phyloP scores from a whole-genome alignment of 257 asterid genomes.

The Solanum clarkiae region DNA sequence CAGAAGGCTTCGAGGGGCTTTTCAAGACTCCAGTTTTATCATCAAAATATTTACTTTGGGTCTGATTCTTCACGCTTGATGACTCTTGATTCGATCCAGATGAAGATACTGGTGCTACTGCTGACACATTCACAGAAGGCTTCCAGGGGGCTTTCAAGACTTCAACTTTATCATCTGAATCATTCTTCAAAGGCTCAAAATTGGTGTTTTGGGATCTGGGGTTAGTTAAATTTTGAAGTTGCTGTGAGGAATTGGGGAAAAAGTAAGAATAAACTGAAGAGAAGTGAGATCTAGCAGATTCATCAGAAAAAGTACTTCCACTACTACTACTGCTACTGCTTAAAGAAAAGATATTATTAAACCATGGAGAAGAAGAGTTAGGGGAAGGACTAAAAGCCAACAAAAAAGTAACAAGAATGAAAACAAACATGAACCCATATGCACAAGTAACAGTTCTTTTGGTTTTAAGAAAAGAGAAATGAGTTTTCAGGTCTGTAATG shows the following conservation, averaged over 20 bases:
- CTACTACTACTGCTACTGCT: neutral
- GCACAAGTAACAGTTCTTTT: constrained; percentile 40
- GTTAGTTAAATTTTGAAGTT: constrained; percentile 2
- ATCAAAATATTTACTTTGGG: neutral
- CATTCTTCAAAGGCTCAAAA: neutral
- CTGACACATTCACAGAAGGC: constrained; percentile 10
- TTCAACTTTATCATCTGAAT: constrained; percentile 6
- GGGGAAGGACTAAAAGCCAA: constrained; percentile 67
- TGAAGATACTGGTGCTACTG: neutral
- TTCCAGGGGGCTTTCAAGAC: constrained; percentile 1
- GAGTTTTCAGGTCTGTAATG: constrained; percentile 40
- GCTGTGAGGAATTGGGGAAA: constrained; percentile 33
- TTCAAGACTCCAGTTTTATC: neutral
- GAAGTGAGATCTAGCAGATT: constrained; percentile 37
- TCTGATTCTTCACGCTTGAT: neutral
- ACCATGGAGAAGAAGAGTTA: constrained; percentile 57
- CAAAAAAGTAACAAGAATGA: constrained; percentile 58
- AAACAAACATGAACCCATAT: constrained; percentile 37
- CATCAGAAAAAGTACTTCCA: constrained; percentile 5
- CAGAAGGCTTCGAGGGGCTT: neutral
- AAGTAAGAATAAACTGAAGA: constrained; percentile 36
- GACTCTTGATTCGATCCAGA: neutral
- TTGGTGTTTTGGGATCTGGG: constrained; percentile 8
- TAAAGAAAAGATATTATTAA: constrained; percentile 24
- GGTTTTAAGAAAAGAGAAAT: constrained; percentile 32